Base-by-base conservation (phyloP, 2,329 filamentous ascomycete genomes). In the Gremmenia infestans region DNA sequence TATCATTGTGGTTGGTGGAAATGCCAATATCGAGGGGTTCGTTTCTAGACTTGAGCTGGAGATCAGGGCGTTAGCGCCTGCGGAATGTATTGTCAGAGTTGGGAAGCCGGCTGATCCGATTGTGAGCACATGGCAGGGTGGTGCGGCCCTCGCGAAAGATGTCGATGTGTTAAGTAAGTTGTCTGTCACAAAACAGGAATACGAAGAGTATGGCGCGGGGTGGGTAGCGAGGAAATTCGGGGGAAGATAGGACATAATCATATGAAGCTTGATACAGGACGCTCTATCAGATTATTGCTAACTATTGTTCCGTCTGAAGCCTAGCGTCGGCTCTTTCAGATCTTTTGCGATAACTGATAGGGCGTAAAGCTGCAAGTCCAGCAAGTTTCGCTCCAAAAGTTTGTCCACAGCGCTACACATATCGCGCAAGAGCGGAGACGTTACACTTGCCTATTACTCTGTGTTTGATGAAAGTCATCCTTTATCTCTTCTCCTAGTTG, bases 1-100 rank as follows among this genome's bases (percentile, higher is more conserved):
- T 63, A 82, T 97, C 4, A 74, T 97, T 2, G 86, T 96, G 0
- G 89, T 97, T 0, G 94, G 94, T 1, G 94, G 94, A 3, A 96
- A 90, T 68, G 81, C 88, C 0, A 77, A 87, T 17, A 85, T 97
- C 25, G 80, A 86, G 1, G 92, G 92, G 0, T 93, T 99, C 61
- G 81, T 91, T 61, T 83, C 90, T 67, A 81, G 94, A 54, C 70
- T 99, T 63, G 86, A 90, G 70, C 77, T 79, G 35, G 91, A 95
- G 66, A 74, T 96, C 8, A 80, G 89, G 53, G 80, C 82, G 63
- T 78, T 86, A 12, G 82, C 88, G 3, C 88, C 88, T 0, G 84
- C 88, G 43, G 89, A 93, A 60, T 94, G 91, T 67, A 76, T 86
- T 8, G 86, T 96, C 1, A 79, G 90, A 22, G 86, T 95, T 1